Evolutionary conservation across 495 filamentous ascomycete species (phyloP).

Genomic region (Delitschia confertaspora): DNA sequence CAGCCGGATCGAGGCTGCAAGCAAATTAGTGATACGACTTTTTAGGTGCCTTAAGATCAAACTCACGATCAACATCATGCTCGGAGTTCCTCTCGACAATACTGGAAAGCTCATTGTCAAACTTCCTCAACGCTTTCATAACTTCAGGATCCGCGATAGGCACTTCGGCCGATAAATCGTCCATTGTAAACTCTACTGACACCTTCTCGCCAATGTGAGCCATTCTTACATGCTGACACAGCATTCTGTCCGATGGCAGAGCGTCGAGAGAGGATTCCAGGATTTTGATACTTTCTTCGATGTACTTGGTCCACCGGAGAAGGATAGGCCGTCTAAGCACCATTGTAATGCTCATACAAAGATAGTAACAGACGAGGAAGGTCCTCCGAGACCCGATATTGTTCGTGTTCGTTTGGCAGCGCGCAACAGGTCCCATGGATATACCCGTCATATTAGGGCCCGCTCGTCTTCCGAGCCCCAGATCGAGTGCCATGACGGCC

Average conservation of each 20-base stretch:
- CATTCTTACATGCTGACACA: slow-evolving; percentile 68
- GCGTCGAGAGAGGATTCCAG: slow-evolving; percentile 65
- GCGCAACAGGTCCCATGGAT: slow-evolving; percentile 27
- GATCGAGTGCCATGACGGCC: slow-evolving; percentile 76
- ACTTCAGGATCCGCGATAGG: slow-evolving; percentile 67
- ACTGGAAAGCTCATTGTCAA: slow-evolving; percentile 64
- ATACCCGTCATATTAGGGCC: slow-evolving; percentile 37
- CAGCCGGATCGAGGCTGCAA: slow-evolving; percentile 48
- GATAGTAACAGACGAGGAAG: slow-evolving; percentile 76
- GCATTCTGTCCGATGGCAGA: slow-evolving; percentile 57
- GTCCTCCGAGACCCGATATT: slow-evolving; percentile 66
- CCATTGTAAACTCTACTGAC: slow-evolving; percentile 63
- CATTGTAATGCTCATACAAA: slow-evolving; percentile 56
- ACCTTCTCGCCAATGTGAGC: slow-evolving; percentile 77
- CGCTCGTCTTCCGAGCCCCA: slow-evolving; percentile 59
- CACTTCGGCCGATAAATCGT: slow-evolving; percentile 55
- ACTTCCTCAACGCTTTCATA: slow-evolving; percentile 63
- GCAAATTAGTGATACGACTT: slow-evolving; percentile 4
- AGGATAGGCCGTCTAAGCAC: slow-evolving; percentile 73
- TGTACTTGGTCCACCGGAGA: slow-evolving; percentile 72
- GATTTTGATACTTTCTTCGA: slow-evolving; percentile 72
- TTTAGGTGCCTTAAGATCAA: neutral
- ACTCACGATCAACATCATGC: slow-evolving; percentile 28
- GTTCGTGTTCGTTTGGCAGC: slow-evolving; percentile 46
- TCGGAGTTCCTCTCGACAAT: slow-evolving; percentile 41